These are phyloP conservation scores for Escallonia rubra DNA, from an alignment of 129 eudicot genomes.

Conservation along the genomic window DNA sequence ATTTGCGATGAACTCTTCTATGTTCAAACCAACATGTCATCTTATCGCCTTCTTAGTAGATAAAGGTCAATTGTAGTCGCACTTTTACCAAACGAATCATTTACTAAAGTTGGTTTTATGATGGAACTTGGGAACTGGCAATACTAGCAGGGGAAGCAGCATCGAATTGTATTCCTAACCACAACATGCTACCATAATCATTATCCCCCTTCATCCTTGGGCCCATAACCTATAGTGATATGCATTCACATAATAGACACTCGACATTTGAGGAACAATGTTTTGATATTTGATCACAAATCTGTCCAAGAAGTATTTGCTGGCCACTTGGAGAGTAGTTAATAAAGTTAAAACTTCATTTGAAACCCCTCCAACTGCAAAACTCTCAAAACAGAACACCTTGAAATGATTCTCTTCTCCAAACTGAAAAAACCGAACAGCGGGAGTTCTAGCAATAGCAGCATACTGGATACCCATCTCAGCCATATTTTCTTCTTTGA, in stretches of 20 bases:
- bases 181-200: no score
- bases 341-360: not conserved
- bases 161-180: no score
- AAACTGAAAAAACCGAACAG: not conserved
- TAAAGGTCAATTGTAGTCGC: no score
- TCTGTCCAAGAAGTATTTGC: not conserved
- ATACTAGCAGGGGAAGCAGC: no score
- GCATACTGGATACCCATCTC: slow-evolving; percentile 8
- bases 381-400: not conserved
- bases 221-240: no score
- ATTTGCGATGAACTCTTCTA: no score
- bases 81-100: no score
- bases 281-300: not conserved
- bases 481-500: slow-evolving; percentile 7
- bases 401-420: slow-evolving; percentile 7
- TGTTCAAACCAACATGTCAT: no score
- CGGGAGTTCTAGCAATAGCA: not conserved
- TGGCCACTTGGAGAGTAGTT: not conserved
- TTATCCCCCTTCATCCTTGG: no score
- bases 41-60: no score
- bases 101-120: no score
- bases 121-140: no score
- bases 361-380: not conserved
- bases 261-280: not conserved
- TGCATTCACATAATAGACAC: not conserved